Evolutionary conservation across 1,284 basidiomycete species (phyloP).

Genomic region (Cutaneotrichosporon sp.): DNA sequence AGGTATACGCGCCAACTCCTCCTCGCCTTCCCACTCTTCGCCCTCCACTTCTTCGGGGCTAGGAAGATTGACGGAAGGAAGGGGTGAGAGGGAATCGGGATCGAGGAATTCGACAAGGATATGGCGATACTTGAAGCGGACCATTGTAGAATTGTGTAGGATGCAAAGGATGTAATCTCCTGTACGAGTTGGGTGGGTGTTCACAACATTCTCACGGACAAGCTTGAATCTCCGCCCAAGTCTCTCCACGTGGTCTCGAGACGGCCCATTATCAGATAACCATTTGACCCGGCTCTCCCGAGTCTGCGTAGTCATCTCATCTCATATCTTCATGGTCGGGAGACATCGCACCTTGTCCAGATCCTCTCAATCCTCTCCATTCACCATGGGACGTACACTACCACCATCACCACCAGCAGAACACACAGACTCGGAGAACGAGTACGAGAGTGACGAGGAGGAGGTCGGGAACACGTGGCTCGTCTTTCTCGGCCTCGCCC

Average conservation of each 20-base stretch:
- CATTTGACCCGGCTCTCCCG: background rate
- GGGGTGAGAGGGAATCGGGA: conserved; percentile 26
- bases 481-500: conserved; percentile 63
- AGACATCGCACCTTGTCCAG: no score
- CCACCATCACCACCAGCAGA: background rate
- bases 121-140: conserved; percentile 51
- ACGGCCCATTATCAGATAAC: background rate
- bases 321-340: no score
- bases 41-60: conserved; percentile 15
- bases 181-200: background rate
- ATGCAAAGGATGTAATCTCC: background rate
- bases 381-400: background rate
- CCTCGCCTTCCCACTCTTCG: conserved; percentile 30
- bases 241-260: background rate
- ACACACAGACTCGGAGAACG: background rate
- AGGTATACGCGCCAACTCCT: conserved; percentile 29
- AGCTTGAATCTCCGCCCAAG: background rate
- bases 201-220: conserved; percentile 12
- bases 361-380: background rate
- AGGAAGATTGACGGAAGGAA: conserved; percentile 16
- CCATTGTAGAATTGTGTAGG: conserved; percentile 29
- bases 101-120: conserved; percentile 52
- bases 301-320: no score
- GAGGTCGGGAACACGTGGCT: conserved; percentile 55
- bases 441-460: conserved; percentile 21